phyloP scores from a whole-genome alignment of 2,329 filamentous ascomycete species.

The Fusarium praegraminearum region DNA sequence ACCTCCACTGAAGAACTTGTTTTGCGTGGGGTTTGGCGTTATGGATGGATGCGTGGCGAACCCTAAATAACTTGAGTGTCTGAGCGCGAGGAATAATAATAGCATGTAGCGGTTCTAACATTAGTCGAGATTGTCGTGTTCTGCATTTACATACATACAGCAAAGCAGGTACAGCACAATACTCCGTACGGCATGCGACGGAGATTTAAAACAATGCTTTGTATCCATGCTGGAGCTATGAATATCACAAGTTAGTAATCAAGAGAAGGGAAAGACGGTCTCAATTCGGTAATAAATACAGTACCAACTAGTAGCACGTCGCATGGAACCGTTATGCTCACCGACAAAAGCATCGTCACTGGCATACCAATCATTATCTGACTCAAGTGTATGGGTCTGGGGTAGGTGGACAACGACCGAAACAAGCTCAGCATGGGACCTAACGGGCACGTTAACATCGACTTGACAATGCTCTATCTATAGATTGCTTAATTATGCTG shows the following conservation, averaged over 20 bases:
- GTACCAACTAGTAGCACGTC: not conserved
- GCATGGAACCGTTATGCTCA: constrained; percentile 17
- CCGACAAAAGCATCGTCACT: constrained; percentile 34
- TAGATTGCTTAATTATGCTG: constrained; percentile 24
- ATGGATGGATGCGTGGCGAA: constrained; percentile 43
- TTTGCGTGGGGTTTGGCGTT: constrained; percentile 17
- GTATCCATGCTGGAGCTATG: not conserved
- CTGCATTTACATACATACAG: constrained; percentile 5
- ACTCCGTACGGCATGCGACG: not conserved
- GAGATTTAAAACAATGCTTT: not conserved
- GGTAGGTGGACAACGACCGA: constrained; percentile 43
- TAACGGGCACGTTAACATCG: constrained; percentile 2
- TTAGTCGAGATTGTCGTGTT: constrained; percentile 31
- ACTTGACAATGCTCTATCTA: constrained; percentile 8
- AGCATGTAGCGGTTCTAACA: constrained; percentile 1
- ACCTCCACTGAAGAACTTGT: constrained; percentile 33
- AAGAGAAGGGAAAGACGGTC: not conserved
- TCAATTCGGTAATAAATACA: not conserved
- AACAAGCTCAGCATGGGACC: constrained; percentile 42
- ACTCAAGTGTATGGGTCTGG: constrained; percentile 42
- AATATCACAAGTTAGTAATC: not conserved
- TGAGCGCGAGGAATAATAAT: constrained; percentile 11
- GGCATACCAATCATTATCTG: constrained; percentile 38
- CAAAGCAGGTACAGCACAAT: not conserved
- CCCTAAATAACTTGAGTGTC: constrained; percentile 11